Conservation (phyloP, 2,329 filamentous ascomycete species). For the Nemania sp. region DNA sequence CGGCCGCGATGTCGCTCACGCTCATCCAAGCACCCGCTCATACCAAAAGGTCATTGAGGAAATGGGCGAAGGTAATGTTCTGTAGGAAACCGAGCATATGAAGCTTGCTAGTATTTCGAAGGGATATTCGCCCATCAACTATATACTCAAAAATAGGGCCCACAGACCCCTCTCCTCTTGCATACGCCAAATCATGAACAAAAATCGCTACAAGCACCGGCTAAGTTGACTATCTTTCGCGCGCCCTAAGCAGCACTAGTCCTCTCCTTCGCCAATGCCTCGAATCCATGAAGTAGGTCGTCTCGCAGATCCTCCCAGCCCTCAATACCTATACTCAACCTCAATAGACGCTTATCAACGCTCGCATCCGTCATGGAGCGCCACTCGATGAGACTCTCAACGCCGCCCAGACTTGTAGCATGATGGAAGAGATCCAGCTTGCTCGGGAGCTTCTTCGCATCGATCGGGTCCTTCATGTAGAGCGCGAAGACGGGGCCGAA, state of each 20-base stretch:
- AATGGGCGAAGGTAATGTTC: conserved; percentile 9
- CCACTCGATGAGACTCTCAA: conserved; percentile 98
- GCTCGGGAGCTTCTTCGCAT: conserved; percentile 79
- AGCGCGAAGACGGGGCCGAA: conserved; percentile 91
- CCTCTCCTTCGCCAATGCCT: conserved; percentile 60
- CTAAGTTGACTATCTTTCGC: not conserved
- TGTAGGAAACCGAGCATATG: not conserved
- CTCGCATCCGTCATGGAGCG: conserved; percentile 83
- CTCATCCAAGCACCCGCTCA: not conserved
- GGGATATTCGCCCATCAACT: not conserved
- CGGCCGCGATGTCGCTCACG: not conserved
- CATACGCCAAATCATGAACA: not conserved
- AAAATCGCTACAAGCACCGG: not conserved
- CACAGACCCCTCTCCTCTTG: not conserved
- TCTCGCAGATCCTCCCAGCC: conserved; percentile 83
- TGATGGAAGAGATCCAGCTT: conserved; percentile 89
- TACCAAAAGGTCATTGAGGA: not conserved
- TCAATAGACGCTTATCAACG: conserved; percentile 78
- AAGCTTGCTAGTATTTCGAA: not conserved
- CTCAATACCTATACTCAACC: conserved; percentile 90
- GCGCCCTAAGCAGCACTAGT: not conserved
- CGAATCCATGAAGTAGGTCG: conserved; percentile 78
- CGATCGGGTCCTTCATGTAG: conserved; percentile 67
- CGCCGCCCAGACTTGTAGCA: conserved; percentile 91
- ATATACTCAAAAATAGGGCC: not conserved